These are phyloP conservation scores for Aureobasidium melanogenum DNA, from an alignment of 2,329 filamentous ascomycete genomes.

Conservation along the genomic window DNA sequence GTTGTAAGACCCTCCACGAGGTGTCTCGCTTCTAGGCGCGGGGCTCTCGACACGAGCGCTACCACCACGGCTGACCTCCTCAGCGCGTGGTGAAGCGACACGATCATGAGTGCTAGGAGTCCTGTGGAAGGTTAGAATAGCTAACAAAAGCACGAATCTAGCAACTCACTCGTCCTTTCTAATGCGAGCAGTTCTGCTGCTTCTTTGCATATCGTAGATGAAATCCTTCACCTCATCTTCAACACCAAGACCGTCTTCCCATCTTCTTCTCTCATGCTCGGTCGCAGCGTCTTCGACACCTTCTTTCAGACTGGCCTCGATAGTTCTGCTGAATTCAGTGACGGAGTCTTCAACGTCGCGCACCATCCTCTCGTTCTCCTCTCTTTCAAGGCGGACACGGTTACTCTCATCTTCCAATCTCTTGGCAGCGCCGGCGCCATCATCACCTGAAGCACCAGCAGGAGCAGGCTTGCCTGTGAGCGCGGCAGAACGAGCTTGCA, in stretches of 20 bases:
- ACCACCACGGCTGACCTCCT: conserved; percentile 23
- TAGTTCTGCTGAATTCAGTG: conserved; percentile 70
- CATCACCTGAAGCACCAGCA: conserved; percentile 54
- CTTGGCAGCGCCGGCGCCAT: conserved; percentile 71
- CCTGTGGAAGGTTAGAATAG: conserved; percentile 5
- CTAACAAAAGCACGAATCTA: neutral
- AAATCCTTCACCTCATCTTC: conserved; percentile 97
- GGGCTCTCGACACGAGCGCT: conserved; percentile 25
- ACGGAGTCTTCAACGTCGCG: conserved; percentile 95
- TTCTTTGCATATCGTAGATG: conserved; percentile 90
- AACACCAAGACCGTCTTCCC: conserved; percentile 92
- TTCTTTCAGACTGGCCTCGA: conserved; percentile 83
- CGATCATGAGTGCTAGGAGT: conserved; percentile 9
- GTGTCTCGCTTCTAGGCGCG: conserved; percentile 14
- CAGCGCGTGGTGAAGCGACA: conserved; percentile 8
- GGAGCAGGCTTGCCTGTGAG: conserved; percentile 82
- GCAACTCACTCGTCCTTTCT: conserved; percentile 49
- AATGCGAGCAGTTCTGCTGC: conserved; percentile 66
- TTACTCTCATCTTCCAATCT: conserved; percentile 83
- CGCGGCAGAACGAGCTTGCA: conserved; percentile 94
- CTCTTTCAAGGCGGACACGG: conserved; percentile 72
- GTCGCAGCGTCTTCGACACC: conserved; percentile 64
- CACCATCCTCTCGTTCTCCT: conserved; percentile 94
- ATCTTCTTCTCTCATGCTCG: conserved; percentile 84
- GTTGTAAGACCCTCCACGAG: conserved; percentile 48